These are phyloP conservation scores for Ramalina peruviana DNA, from an alignment of 495 filamentous ascomycete genomes.

Conservation along the genomic window DNA sequence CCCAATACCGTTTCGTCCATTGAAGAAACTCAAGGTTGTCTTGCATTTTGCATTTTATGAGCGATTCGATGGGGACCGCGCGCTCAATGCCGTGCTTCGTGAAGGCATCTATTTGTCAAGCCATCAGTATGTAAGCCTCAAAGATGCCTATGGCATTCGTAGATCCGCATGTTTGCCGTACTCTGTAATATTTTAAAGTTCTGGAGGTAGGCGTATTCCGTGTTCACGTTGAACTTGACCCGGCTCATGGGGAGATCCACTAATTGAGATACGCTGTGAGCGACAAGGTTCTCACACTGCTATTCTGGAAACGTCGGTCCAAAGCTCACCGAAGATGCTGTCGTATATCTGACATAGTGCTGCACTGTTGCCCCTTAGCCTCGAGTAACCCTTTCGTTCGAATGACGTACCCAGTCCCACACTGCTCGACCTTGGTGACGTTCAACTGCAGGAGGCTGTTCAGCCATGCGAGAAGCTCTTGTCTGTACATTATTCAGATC, in stretches of 20 bases:
- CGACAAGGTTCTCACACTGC: neutral
- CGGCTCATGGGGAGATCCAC: constrained; percentile 89
- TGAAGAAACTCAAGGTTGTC: constrained; percentile 99
- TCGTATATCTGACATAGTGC: constrained; percentile 95
- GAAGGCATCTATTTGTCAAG: constrained; percentile 49
- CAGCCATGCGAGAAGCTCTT: constrained; percentile 92
- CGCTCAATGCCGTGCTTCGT: constrained; percentile 74
- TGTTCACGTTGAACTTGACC: constrained; percentile 96
- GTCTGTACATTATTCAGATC: constrained; percentile 39
- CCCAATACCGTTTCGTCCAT: constrained; percentile 93
- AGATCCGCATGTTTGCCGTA: constrained; percentile 30
- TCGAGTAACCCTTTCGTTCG: constrained; percentile 3
- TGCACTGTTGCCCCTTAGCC: constrained; percentile 42
- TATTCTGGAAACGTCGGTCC: neutral
- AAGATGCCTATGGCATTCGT: neutral
- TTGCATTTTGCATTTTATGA: constrained; percentile 98
- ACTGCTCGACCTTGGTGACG: constrained; percentile 97
- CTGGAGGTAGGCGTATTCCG: constrained; percentile 91
- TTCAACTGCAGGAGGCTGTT: constrained; percentile 96
- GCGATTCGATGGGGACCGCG: constrained; percentile 69
- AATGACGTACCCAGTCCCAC: constrained; percentile 78
- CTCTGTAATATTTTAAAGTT: constrained; percentile 97
- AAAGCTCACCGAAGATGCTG: constrained; percentile 69
- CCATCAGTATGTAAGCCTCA: neutral
- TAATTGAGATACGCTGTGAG: constrained; percentile 17